Percentiles rank a stretch among this genome's conserved stretches.
Evolutionary conservation across 176 grass and related monocot species (phyloP).

Genomic region (Aegilops umbellulata): DNA sequence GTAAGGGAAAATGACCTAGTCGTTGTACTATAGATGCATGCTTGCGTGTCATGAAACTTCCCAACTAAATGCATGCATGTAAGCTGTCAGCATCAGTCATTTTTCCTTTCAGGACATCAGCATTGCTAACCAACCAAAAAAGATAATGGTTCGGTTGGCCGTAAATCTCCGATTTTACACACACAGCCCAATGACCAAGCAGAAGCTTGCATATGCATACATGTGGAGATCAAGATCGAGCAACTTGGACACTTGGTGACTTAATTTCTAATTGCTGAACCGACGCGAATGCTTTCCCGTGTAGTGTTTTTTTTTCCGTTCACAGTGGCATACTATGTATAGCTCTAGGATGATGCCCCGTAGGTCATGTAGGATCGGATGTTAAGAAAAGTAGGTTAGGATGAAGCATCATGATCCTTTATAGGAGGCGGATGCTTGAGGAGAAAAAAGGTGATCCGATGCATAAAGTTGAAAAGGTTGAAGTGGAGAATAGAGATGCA

Average conservation of each 20-base stretch:
- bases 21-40: background rate
- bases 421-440: too few species aligned
- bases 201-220: background rate
- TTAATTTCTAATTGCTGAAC: background rate
- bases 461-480: too few species aligned
- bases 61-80: constrained; percentile 11
- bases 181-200: background rate
- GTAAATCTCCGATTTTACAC: background rate
- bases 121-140: background rate
- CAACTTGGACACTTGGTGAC: background rate
- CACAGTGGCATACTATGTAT: background rate
- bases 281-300: background rate
- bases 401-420: too few species aligned
- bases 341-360: too few species aligned
- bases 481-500: too few species aligned
- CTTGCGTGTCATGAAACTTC: background rate
- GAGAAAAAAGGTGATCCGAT: too few species aligned
- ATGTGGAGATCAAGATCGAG: background rate
- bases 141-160: background rate
- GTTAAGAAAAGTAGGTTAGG: too few species aligned
- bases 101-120: background rate
- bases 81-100: background rate
- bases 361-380: too few species aligned
- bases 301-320: background rate
- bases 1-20: constrained; percentile 5